Conservation (phyloP, 1,139 yeast genomes). For the Lodderomyces theae region DNA sequence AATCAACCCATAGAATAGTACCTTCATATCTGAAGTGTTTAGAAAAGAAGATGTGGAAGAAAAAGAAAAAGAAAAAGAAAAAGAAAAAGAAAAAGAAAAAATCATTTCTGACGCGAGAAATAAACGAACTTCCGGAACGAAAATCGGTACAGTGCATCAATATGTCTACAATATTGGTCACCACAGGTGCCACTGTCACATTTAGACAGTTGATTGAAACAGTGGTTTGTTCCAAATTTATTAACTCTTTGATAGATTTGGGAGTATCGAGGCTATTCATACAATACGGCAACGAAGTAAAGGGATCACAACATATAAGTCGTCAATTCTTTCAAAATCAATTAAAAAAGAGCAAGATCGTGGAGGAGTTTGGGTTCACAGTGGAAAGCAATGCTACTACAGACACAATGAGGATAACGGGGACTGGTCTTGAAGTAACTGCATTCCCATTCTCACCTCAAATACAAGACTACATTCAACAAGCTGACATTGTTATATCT, state of each 20-base stretch:
- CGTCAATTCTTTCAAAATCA: conserved; percentile 20
- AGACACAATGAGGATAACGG: conserved; percentile 5
- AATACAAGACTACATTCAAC: conserved; percentile 36
- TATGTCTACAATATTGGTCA: conserved; percentile 16
- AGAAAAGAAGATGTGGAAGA: not conserved
- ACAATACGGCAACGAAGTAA: conserved; percentile 67
- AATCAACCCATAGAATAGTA: conserved; percentile 20
- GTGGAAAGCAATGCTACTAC: not conserved
- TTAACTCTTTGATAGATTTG: conserved; percentile 26
- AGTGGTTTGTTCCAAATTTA: conserved; percentile 34
- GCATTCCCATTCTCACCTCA: conserved; percentile 50
- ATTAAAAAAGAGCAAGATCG: conserved; percentile 14
- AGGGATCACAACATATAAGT: conserved; percentile 26
- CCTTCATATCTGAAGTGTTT: conserved; percentile 17
- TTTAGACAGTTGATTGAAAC: conserved; percentile 54
- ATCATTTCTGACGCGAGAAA: not conserved
- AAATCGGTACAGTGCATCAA: not conserved
- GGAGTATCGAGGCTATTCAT: conserved; percentile 46
- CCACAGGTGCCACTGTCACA: conserved; percentile 88
- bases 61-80: conserved; percentile 1
- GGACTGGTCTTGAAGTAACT: conserved; percentile 19
- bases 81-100: conserved; percentile 1
- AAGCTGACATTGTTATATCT: conserved; percentile 62
- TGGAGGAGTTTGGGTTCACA: conserved; percentile 14
- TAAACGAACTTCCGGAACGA: not conserved